Conservation (phyloP, 1,139 yeast genomes). For the Scheffersomyces stambukii region DNA sequence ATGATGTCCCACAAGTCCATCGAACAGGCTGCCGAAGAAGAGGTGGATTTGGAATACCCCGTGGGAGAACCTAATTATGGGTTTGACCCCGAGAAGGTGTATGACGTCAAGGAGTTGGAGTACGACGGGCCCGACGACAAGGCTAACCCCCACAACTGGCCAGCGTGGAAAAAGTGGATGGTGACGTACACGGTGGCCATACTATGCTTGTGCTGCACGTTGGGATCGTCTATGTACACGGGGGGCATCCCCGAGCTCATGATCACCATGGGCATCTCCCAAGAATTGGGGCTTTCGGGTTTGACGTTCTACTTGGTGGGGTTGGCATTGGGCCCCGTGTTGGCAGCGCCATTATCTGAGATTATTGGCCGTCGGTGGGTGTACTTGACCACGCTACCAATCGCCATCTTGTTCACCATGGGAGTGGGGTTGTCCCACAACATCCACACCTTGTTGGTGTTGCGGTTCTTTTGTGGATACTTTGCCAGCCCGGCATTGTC, state of each 20-base stretch:
- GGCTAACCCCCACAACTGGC: constrained; percentile 67
- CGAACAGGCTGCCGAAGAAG: constrained; percentile 13
- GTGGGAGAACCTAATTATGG: background rate
- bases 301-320: constrained; percentile 70
- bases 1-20: constrained; percentile 15
- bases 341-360: constrained; percentile 78
- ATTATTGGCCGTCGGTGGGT: constrained; percentile 66
- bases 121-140: constrained; percentile 63
- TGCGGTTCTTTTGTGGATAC: constrained; percentile 77
- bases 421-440: constrained; percentile 66
- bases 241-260: constrained; percentile 55
- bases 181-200: constrained; percentile 60
- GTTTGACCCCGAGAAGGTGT: constrained; percentile 4
- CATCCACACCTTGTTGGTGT: constrained; percentile 55
- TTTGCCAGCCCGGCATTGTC: constrained; percentile 83
- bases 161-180: constrained; percentile 56
- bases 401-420: constrained; percentile 70
- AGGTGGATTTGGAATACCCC: constrained; percentile 5
- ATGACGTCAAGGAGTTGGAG: constrained; percentile 41
- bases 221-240: constrained; percentile 69
- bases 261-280: constrained; percentile 43
- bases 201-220: constrained; percentile 62
- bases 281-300: constrained; percentile 61
- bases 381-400: constrained; percentile 56
- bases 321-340: constrained; percentile 64